Evolutionary conservation across 148 eudicot species (phyloP), one percentile per base, ranked within the genome.

Genomic region (Rhododendron ovatum): DNA sequence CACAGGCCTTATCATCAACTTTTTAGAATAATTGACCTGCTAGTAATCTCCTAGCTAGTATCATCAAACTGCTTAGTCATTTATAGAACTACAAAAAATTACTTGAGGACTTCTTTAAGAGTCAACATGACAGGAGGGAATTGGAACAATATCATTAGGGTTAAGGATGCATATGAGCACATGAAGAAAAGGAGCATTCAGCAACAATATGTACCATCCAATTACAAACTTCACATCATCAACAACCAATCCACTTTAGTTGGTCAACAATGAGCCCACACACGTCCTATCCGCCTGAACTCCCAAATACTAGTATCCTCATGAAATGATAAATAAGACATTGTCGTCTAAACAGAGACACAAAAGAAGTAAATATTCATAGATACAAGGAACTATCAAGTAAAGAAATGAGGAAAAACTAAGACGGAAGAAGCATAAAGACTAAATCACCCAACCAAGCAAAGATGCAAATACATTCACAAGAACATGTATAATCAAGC

Each of bases 101-200:
- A 80, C 7, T 80, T 28, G 37, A 80, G 22, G 33, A 13, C 2
- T 26, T 4, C n/a, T 33, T 47, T 48, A 79, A 80, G 63, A 80
- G 65, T 15, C 15, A 28, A 81, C 83, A 81, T 81, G 82, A 81
- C 4, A 28, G n/a, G 67, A 50, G 59, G 67, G 28, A 81, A 81
- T 2, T 28, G 17, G 5, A 15, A 79, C 33, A 18, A 2, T 50
- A 24, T 14, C 39, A 48, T 15, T 30, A 30, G 17, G n/a, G 24
- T 81, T 5, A 33, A 80, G 35, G 39, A 26, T 14, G 61, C 78
- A 74, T 74, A 80, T 28, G 22, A 50, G 50, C 30, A 80, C 61
- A 80, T 80, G 24, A 80, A 78, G 3, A 78, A 78, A 50, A 48
- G 57, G 39, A 47, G 57, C 35, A 48, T 48, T 59, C 57, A 79